These are phyloP conservation scores for Penicillium sp. DNA, from an alignment of 2,329 filamentous ascomycete genomes.

Conservation along the genomic window DNA sequence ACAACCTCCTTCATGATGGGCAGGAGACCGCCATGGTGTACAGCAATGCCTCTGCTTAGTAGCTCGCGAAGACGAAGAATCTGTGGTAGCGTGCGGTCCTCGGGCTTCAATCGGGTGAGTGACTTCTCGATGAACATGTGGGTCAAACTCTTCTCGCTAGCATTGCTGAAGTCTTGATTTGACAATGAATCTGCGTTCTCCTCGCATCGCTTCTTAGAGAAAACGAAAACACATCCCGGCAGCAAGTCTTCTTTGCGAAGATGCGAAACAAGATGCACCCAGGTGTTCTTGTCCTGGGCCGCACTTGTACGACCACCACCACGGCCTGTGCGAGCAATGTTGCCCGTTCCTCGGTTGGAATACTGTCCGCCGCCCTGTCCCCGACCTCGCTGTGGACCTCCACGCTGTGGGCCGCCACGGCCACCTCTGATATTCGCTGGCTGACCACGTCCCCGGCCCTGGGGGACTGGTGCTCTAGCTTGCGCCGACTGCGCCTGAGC, in stretches of 20 bases:
- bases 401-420: slow-evolving; percentile 38
- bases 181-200: slow-evolving; percentile 94
- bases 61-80: slow-evolving; percentile 85
- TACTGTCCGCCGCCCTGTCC: slow-evolving; percentile 58
- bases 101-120: slow-evolving; percentile 82
- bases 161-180: slow-evolving; percentile 92
- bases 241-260: slow-evolving; percentile 83
- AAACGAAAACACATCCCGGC: slow-evolving; percentile 95
- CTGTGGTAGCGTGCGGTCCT: slow-evolving; percentile 87
- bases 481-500: slow-evolving; percentile 49
- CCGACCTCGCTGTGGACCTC: slow-evolving; percentile 44
- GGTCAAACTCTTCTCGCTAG: slow-evolving; percentile 90
- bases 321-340: slow-evolving; percentile 85
- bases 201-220: slow-evolving; percentile 96
- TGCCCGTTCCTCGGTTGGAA: slow-evolving; percentile 65
- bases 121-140: slow-evolving; percentile 98
- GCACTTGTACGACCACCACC: slow-evolving; percentile 83
- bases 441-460: slow-evolving; percentile 55
- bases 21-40: slow-evolving; percentile 90
- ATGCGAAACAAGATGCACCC: slow-evolving; percentile 93
- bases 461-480: slow-evolving; percentile 53
- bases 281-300: slow-evolving; percentile 92
- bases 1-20: slow-evolving; percentile 98
- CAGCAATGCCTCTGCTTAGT: slow-evolving; percentile 83
- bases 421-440: slow-evolving; percentile 49